Base-by-base conservation (phyloP, 371 early-diverging fungal species). In the Mucor lusitanicus region DNA sequence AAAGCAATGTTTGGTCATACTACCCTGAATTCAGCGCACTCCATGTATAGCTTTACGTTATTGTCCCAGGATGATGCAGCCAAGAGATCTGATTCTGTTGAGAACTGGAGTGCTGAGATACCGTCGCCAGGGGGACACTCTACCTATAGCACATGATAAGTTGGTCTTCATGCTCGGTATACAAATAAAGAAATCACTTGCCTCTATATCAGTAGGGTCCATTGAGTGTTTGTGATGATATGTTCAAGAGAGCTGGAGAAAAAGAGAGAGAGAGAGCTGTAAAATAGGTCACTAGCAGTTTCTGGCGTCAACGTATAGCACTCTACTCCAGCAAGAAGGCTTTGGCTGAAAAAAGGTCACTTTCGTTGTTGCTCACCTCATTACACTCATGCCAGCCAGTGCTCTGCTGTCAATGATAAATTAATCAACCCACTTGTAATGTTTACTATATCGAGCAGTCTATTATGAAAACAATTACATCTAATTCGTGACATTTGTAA, bases 11-110 rank as follows among this genome's bases (percentile, higher is more conserved):
- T 0, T n/a, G 32, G n/a, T 9, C 0, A 23, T 0, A 25, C 23
- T 3, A 25, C 3, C 4, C 21, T 25, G 12, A 0, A 19, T 12
- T 44, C 6, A 19, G n/a, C 8, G 23, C 12, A 11, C 6, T 25
- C 8, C 6, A 17, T 55, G 8, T 39, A 62, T 17, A 33, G 5
- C 4, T 1, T 54, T 85, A 93, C 96, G 78, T 91, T 88, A 73
- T 93, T 92, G 77, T 96, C 95, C 97, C 97, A 98, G 5, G 94
- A 94, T 15, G 91, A 83, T 0, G 91, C 95, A 3, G 96, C 91
- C 25, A 98, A 76, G 48, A 85, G 90, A 73, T 97, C 92, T 12
- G 92, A 90, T 64, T 85, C 82, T 3, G 95, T 87, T 28, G 89
- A 89, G 77, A 94, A 96, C 19, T 84, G 71, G 46, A 97, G 61